phyloP scores from a whole-genome alignment of 345 rosid genomes.

The Eucalyptus polybractea region DNA sequence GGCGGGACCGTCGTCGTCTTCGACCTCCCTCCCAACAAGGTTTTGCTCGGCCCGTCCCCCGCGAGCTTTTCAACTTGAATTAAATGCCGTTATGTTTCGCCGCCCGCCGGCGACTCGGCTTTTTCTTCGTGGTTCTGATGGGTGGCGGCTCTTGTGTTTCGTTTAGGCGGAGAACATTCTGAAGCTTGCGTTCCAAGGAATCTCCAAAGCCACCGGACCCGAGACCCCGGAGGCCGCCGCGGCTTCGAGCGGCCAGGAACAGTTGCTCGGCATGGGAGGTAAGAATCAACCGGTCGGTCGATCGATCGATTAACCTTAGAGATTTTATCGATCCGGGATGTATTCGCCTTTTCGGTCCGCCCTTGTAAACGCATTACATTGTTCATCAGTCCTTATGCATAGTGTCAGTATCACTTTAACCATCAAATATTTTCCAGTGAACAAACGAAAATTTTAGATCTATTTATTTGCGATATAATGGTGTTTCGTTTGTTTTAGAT shows the following conservation, averaged over 20 bases:
- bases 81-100: not conserved
- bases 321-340: too few relatives aligned
- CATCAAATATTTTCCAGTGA: not conserved
- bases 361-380: not conserved
- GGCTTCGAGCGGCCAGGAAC: conserved; percentile 14
- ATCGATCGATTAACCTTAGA: too few relatives aligned
- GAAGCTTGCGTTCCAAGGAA: conserved; percentile 13
- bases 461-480: not conserved
- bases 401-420: not conserved
- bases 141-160: not conserved
- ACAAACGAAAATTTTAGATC: not conserved
- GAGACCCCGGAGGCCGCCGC: conserved; percentile 1
- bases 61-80: not conserved
- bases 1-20: conserved; percentile 65
- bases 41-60: not conserved
- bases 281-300: not conserved
- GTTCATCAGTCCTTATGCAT: not conserved
- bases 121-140: not conserved
- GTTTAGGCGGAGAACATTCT: not conserved
- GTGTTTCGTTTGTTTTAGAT: not conserved
- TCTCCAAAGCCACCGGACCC: conserved; percentile 7
- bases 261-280: conserved; percentile 53
- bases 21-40: conserved; percentile 53
- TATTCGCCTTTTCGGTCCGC: not conserved
- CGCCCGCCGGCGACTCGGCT: too few relatives aligned